Percentiles rank a stretch among this genome's conserved stretches.
Evolutionary conservation across 305 asterid species (phyloP).

Genomic region (Fraxinus xanthoxyloides): DNA sequence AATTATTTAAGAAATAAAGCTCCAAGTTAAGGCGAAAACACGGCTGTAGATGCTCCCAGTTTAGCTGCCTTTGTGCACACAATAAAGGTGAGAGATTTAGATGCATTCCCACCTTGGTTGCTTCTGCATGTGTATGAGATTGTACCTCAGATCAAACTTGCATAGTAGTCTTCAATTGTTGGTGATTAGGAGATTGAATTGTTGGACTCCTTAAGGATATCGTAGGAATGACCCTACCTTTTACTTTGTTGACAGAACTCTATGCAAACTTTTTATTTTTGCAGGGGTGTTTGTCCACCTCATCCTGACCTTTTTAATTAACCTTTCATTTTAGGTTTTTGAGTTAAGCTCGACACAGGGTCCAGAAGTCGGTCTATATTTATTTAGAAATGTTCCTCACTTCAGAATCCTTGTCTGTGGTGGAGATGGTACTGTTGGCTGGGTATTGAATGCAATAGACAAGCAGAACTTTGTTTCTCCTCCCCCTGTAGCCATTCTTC

Average conservation of each 20-base stretch:
- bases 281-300: not conserved
- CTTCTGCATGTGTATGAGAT: not conserved
- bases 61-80: not conserved
- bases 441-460: slow-evolving; percentile 88
- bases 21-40: not conserved
- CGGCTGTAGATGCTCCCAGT: not conserved
- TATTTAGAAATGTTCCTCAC: slow-evolving; percentile 82
- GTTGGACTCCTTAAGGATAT: slow-evolving; percentile 5
- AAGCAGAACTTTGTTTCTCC: slow-evolving; percentile 90
- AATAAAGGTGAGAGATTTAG: not conserved
- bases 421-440: slow-evolving; percentile 98
- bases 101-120: not conserved
- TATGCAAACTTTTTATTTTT: not conserved
- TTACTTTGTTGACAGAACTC: slow-evolving; percentile 4
- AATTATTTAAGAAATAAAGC: not conserved
- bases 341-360: slow-evolving; percentile 85
- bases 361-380: slow-evolving; percentile 83
- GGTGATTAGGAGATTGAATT: slow-evolving; percentile 12
- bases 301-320: slow-evolving; percentile 14
- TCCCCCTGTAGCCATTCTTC: slow-evolving; percentile 97
- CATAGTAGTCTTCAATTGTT: not conserved
- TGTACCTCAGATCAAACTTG: not conserved
- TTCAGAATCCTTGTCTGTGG: slow-evolving; percentile 92
- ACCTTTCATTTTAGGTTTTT: slow-evolving; percentile 41
- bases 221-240: not conserved